Percentiles rank a stretch among this genome's conserved stretches.
Evolutionary conservation across 768 basidiomycete species (phyloP).

Genomic region (Agaricus subrufescens): DNA sequence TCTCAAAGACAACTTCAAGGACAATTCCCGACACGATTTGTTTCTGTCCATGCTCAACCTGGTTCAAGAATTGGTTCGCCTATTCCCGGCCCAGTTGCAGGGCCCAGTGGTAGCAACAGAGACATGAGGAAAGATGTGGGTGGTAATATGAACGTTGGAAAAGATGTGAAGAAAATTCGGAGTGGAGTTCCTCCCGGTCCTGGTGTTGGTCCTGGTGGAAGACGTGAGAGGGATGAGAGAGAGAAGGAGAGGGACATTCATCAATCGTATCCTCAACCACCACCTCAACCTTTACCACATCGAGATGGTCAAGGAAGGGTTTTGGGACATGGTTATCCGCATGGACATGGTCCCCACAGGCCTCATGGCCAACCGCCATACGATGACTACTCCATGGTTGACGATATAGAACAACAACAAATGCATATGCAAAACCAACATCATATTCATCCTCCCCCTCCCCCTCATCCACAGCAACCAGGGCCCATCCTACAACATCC

Average conservation of each 20-base stretch:
- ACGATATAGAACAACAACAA: slow-evolving; percentile 10
- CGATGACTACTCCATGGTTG: slow-evolving; percentile 3
- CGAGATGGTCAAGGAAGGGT: slow-evolving; percentile 11
- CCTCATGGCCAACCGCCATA: slow-evolving; percentile 6
- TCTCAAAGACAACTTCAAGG: slow-evolving; percentile 8
- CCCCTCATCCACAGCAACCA: slow-evolving; percentile 9
- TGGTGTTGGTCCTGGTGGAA: slow-evolving; percentile 1
- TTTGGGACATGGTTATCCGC: slow-evolving; percentile 13
- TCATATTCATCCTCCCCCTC: slow-evolving; percentile 7
- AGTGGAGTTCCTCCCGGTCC: not conserved
- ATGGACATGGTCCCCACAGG: slow-evolving; percentile 2
- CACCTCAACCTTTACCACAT: slow-evolving; percentile 10
- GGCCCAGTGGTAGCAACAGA: not conserved
- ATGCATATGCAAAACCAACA: slow-evolving; percentile 9
- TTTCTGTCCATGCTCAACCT: slow-evolving; percentile 3
- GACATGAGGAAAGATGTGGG: slow-evolving; percentile 4
- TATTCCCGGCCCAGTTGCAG: slow-evolving; percentile 5
- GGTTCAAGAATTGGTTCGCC: slow-evolving; percentile 9
- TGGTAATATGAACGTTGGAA: slow-evolving; percentile 3
- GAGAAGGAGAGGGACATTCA: slow-evolving; percentile 11
- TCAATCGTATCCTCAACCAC: slow-evolving; percentile 9
- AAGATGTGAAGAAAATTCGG: slow-evolving; percentile 7
- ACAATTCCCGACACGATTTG: slow-evolving; percentile 6
- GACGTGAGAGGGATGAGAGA: slow-evolving; percentile 9
- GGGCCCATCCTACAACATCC: slow-evolving; percentile 5